These are phyloP conservation scores for Hortiboletus flavorubellus DNA, from an alignment of 768 basidiomycete genomes.

Conservation along the genomic window DNA sequence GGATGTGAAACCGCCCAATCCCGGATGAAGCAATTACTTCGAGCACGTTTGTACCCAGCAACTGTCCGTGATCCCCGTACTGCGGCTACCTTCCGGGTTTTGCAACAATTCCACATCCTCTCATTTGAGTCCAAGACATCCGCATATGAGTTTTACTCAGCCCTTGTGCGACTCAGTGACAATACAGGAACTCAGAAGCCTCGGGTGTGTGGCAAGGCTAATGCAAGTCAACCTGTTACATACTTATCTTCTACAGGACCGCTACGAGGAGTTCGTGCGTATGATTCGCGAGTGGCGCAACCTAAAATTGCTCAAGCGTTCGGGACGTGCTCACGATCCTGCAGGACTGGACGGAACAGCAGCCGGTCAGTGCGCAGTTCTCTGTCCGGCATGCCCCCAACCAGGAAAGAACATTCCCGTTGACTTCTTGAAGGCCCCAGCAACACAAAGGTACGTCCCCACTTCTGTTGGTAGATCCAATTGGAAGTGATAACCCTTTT, in stretches of 20 bases:
- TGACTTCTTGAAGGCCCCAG: neutral
- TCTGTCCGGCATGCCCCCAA: neutral
- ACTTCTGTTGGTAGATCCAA: neutral
- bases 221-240: too few species aligned
- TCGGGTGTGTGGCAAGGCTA: neutral
- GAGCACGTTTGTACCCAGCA: slow-evolving; percentile 29
- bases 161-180: slow-evolving; percentile 9
- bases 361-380: neutral
- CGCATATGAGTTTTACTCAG: slow-evolving; percentile 31
- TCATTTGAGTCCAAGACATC: slow-evolving; percentile 33
- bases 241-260: neutral
- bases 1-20: slow-evolving; percentile 21
- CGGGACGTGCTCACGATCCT: neutral
- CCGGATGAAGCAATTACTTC: slow-evolving; percentile 31
- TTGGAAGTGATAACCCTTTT: neutral
- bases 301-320: neutral
- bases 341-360: neutral
- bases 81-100: slow-evolving; percentile 28
- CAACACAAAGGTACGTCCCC: neutral
- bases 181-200: neutral
- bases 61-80: slow-evolving; percentile 27
- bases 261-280: neutral
- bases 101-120: slow-evolving; percentile 32
- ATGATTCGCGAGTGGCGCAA: neutral
- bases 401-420: neutral